phyloP scores from a whole-genome alignment of 2,329 filamentous ascomycete species.

The Microdochium bolleyi region DNA sequence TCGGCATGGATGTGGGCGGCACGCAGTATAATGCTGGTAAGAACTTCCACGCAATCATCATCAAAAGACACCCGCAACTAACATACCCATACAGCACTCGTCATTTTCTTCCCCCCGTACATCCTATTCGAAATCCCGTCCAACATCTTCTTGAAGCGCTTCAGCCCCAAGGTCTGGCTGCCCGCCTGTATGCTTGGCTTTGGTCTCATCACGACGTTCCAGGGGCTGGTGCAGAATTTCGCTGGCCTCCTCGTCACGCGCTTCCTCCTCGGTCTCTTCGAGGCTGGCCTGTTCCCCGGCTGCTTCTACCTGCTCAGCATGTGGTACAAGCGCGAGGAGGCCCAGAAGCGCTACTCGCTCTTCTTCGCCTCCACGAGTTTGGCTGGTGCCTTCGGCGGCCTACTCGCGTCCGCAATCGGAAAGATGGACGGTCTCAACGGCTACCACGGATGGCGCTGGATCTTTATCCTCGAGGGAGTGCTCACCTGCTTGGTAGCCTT shows the following conservation, averaged over 20 bases:
- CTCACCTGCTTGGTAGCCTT: slow-evolving; percentile 32
- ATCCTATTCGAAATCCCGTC: slow-evolving; percentile 64
- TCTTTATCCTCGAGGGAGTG: slow-evolving; percentile 70
- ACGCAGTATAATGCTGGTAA: slow-evolving; percentile 60
- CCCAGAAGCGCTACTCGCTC: slow-evolving; percentile 86
- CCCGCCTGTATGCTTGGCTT: slow-evolving; percentile 80
- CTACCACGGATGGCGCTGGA: slow-evolving; percentile 73
- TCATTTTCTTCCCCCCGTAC: slow-evolving; percentile 79
- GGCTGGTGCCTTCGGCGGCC: slow-evolving; percentile 77
- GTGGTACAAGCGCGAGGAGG: slow-evolving; percentile 85
- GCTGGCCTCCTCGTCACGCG: slow-evolving; percentile 67
- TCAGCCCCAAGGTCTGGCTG: slow-evolving; percentile 41
- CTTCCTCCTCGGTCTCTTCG: slow-evolving; percentile 77
- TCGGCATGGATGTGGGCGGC: slow-evolving; percentile 40
- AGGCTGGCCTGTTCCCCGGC: slow-evolving; percentile 71
- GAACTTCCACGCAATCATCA: too few species aligned
- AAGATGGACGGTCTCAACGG: slow-evolving; percentile 68
- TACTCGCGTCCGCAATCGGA: slow-evolving; percentile 81
- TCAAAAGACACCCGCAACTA: too few species aligned
- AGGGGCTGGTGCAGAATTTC: slow-evolving; percentile 74
- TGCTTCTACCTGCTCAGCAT: slow-evolving; percentile 63
- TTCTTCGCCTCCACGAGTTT: slow-evolving; percentile 82
- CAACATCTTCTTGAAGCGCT: slow-evolving; percentile 61
- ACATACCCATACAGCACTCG: slow-evolving; percentile 41
- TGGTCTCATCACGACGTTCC: slow-evolving; percentile 64